A percentile compares a stretch with the other conserved stretches of the same genome.
phyloP scores from a whole-genome alignment of 2,329 filamentous ascomycete genomes.

The Diplodia corticola region DNA sequence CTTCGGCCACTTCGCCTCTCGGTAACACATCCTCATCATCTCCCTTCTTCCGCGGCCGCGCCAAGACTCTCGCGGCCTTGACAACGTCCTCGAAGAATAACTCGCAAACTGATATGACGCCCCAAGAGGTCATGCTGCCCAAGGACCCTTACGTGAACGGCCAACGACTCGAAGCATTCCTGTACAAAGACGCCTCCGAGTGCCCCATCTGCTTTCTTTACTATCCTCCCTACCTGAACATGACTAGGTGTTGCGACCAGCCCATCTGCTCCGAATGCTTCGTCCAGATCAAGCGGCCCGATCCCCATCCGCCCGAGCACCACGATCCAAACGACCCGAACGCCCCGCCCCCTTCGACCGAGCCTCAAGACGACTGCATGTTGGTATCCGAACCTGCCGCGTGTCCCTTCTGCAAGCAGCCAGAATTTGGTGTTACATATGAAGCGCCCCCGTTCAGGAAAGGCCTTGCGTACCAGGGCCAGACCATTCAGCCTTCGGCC shows the following conservation, averaged over 20 bases:
- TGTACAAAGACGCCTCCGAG: constrained; percentile 88
- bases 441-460: constrained; percentile 84
- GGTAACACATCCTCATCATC: constrained; percentile 46
- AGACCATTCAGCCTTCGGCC: constrained; percentile 60
- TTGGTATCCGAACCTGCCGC: constrained; percentile 88
- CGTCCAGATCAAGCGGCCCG: constrained; percentile 93
- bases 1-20: constrained; percentile 58
- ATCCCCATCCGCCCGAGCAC: constrained; percentile 86
- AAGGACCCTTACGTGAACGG: constrained; percentile 88
- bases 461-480: constrained; percentile 68
- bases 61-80: constrained; percentile 84
- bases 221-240: constrained; percentile 92
- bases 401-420: constrained; percentile 92
- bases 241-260: constrained; percentile 92
- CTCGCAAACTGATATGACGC: constrained; percentile 69
- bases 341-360: constrained; percentile 41
- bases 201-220: constrained; percentile 97
- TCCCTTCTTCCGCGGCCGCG: constrained; percentile 73
- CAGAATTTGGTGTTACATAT: constrained; percentile 96
- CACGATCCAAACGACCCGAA: constrained; percentile 46
- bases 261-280: constrained; percentile 98
- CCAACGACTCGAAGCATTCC: constrained; percentile 85
- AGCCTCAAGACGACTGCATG: constrained; percentile 57
- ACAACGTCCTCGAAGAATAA: constrained; percentile 74
- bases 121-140: constrained; percentile 77